Base-by-base conservation (phyloP, 345 rosid genomes). In the Camelina hispida region DNA sequence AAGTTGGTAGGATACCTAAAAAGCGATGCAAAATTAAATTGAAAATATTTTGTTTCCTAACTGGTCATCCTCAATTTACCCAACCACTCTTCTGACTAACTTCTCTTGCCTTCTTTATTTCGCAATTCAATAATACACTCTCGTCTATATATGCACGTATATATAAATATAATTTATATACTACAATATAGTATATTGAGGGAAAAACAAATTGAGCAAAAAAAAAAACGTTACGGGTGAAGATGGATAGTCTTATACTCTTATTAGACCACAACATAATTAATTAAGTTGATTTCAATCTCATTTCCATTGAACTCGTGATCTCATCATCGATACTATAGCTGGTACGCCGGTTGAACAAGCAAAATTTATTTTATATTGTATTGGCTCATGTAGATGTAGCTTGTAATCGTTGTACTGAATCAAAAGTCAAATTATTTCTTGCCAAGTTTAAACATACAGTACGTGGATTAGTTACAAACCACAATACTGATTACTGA, bases 51-150 rank as follows among this genome's bases (percentile, higher is more conserved):
- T 43, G 72, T 72, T 78, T 66, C 72, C 72, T 34, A 72, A 61
- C 69, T 66, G 69, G 78, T 53, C 69, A 72, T 78, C 78, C 81
- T 78, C 81, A 78, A 68, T 52, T 66, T 78, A 67, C 81, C 81
- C 81, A 78, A 78, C 81, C 5, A 78, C 81, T 78, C 74, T 43
- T 78, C 81, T 78, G 81, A 78, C 81, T 78, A 34, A 66, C 46
- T 72, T 72, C 70, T 44, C 65, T 9, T 67, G 69, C 78, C 78
- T 60, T 78, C 77, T 72, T 78, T 78, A 78, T 47, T 72, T 78
- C 74, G 48, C 69, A 72, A 43, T 67, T 66, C 78, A 72, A 72
- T 72, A 78, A 57, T 68, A 43, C 16, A 40, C n/a, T n/a, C n/a
- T n/a, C n/a, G n/a, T n/a, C n/a, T 18, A n/a, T n/a, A n/a, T n/a